Evolutionary conservation across 371 early-diverging fungal species (phyloP), one percentile per base, ranked within the genome.

Genomic region (Mucor circinelloides): DNA sequence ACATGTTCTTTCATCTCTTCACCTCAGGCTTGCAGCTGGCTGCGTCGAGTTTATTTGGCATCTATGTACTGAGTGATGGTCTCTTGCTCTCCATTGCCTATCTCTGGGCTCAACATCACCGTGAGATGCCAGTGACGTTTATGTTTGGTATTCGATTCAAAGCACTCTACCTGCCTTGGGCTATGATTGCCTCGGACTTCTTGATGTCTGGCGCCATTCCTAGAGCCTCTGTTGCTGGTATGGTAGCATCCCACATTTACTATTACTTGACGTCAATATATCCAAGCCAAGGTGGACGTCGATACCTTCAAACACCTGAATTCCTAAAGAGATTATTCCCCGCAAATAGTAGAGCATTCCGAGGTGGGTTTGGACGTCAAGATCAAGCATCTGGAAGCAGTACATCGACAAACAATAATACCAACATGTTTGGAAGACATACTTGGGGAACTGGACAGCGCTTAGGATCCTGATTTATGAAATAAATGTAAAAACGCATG

Each of bases 141-240:
- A 87, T 94, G 84, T 90, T 94, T 81, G 95, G 95, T 15, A 59
- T 95, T 40, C 87, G 81, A 62, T 92, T 96, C 78, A 90, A 91
- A 79, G 95, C 92, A 32, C 27, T 44, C 13, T 58, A 89, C 74
- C 77, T 94, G 32, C 92, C 94, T n/a, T 89, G 84, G 84, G 94
- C 88, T 4, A 75, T 91, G 67, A 69, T 87, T 21, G 86, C 75
- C 15, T 86, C 82, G 59, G 87, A 83, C 13, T 83, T 77, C 30
- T 55, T 85, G 32, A 66, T 71, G 52, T 56, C 66, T n/a, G 75
- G 79, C 23, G 81, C 77, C 10, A 34, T 84, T 2, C 85, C 87
- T 0, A 69, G 58, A 64, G 64, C 63, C 17, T 79, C 78, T 40
- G 38, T 87, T 62, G 66, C 77, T 10, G 91, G 91, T 5, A 70